These are phyloP conservation scores for Camelina hispida DNA, from an alignment of 345 rosid genomes.

Conservation along the genomic window DNA sequence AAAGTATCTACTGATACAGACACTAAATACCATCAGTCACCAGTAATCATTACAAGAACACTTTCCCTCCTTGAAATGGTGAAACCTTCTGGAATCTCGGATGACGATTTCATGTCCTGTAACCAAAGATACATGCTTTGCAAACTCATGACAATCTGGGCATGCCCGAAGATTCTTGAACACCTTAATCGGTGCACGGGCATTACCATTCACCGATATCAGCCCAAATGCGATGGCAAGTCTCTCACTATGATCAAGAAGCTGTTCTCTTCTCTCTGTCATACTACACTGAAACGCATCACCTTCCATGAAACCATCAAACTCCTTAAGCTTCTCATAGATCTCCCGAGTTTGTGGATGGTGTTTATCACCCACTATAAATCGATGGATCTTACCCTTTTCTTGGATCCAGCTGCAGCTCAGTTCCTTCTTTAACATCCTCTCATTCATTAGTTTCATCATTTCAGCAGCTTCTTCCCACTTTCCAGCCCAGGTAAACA, in stretches of 20 bases:
- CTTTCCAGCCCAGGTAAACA: conserved; percentile 55
- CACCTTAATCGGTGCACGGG: conserved; percentile 54
- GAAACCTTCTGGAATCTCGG: conserved; percentile 73
- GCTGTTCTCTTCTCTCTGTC: conserved; percentile 61
- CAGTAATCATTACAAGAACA: conserved; percentile 84
- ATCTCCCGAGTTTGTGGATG: conserved; percentile 64
- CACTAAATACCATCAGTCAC: conserved; percentile 47
- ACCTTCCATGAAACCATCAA: conserved; percentile 41
- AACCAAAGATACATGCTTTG: conserved; percentile 61
- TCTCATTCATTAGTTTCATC: conserved; percentile 67
- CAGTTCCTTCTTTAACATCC: conserved; percentile 65
- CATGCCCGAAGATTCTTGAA: conserved; percentile 83
- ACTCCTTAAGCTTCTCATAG: conserved; percentile 62
- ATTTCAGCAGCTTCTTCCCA: conserved; percentile 74
- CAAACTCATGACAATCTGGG: conserved; percentile 76
- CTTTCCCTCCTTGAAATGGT: conserved; percentile 65
- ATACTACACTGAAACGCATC: conserved; percentile 51
- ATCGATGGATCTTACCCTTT: conserved; percentile 67
- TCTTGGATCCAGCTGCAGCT: conserved; percentile 78
- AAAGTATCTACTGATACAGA: conserved; percentile 23
- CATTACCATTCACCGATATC: conserved; percentile 51
- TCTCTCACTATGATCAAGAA: conserved; percentile 75
- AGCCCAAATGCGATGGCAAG: conserved; percentile 78
- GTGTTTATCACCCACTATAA: conserved; percentile 73
- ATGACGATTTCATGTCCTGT: conserved; percentile 58